Evolutionary conservation across 176 grass and related monocot genomes (phyloP).

Genomic region (Saccharum spontaneum): DNA sequence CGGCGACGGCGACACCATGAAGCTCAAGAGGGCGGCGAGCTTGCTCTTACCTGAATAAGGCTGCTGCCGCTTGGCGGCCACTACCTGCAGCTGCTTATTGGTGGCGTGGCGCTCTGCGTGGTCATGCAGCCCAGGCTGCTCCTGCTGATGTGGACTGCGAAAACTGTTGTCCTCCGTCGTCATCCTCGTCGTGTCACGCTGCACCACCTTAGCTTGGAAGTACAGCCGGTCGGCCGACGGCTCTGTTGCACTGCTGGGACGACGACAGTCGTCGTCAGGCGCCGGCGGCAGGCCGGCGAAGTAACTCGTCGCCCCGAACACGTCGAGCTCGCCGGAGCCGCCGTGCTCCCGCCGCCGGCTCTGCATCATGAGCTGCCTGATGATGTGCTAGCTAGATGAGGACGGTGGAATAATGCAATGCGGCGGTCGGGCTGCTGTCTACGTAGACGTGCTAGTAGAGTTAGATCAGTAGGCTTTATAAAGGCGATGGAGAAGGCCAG

Average conservation of each 20-base stretch:
- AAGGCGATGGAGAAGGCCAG: neutral
- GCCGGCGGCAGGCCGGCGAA: slow-evolving; percentile 22
- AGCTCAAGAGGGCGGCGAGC: slow-evolving; percentile 11
- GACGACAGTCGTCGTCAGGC: neutral
- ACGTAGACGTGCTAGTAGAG: neutral
- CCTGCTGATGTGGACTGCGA: neutral
- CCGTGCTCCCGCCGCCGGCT: neutral
- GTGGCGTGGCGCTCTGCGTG: no score
- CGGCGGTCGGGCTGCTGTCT: no score
- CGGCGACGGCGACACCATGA: neutral
- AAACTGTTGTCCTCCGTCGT: neutral
- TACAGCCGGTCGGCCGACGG: neutral
- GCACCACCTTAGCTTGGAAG: neutral
- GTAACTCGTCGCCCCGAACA: slow-evolving; percentile 54
- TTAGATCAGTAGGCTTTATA: slow-evolving; percentile 23
- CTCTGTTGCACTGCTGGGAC: neutral
- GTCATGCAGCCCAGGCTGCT: neutral
- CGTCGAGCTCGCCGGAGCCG: slow-evolving; percentile 53
- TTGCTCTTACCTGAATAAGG: slow-evolving; percentile 12
- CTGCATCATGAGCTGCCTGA: no score
- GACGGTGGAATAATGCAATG: no score
- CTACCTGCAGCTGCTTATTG: neutral
- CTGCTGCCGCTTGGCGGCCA: neutral
- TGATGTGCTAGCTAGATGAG: no score
- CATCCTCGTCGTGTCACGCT: no score